phyloP scores from a whole-genome alignment of 768 basidiomycete species.

The Chalciporus sphaerocephalus region DNA sequence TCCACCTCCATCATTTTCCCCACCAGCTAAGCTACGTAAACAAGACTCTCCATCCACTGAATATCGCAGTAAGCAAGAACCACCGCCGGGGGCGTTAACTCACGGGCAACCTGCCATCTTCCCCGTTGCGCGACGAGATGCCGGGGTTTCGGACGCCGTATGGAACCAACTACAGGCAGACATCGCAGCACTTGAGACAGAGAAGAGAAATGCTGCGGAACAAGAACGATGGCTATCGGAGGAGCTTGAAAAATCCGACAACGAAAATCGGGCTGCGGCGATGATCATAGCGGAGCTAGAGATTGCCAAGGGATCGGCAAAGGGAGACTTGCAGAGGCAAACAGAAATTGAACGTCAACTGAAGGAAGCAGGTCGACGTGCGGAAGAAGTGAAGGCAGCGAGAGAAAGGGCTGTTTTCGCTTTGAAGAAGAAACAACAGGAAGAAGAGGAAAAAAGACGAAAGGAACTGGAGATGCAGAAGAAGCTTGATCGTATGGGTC shows the following conservation, averaged over 20 bases:
- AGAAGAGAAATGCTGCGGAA: slow-evolving; percentile 14
- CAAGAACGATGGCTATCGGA: slow-evolving; percentile 19
- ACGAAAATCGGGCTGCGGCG: slow-evolving; percentile 11
- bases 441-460: slow-evolving; percentile 36
- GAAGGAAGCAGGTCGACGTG: slow-evolving; percentile 28
- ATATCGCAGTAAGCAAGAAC: not conserved
- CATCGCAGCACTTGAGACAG: slow-evolving; percentile 24
- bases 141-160: slow-evolving; percentile 48
- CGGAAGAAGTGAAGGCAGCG: slow-evolving; percentile 21
- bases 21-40: slow-evolving; percentile 4
- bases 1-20: slow-evolving; percentile 4
- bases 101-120: slow-evolving; percentile 6
- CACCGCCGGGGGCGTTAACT: not conserved
- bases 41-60: not conserved
- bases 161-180: slow-evolving; percentile 50
- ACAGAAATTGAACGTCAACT: slow-evolving; percentile 26
- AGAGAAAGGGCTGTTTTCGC: slow-evolving; percentile 24
- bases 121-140: slow-evolving; percentile 36
- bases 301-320: slow-evolving; percentile 18
- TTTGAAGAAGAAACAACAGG: slow-evolving; percentile 30
- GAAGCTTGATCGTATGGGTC: slow-evolving; percentile 44
- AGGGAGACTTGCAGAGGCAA: slow-evolving; percentile 14
- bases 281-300: slow-evolving; percentile 11
- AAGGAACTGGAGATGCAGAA: slow-evolving; percentile 36
- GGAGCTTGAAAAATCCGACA: slow-evolving; percentile 14